These are phyloP conservation scores for Epichloe bromicola DNA, from an alignment of 2,329 filamentous ascomycete genomes.

Conservation along the genomic window DNA sequence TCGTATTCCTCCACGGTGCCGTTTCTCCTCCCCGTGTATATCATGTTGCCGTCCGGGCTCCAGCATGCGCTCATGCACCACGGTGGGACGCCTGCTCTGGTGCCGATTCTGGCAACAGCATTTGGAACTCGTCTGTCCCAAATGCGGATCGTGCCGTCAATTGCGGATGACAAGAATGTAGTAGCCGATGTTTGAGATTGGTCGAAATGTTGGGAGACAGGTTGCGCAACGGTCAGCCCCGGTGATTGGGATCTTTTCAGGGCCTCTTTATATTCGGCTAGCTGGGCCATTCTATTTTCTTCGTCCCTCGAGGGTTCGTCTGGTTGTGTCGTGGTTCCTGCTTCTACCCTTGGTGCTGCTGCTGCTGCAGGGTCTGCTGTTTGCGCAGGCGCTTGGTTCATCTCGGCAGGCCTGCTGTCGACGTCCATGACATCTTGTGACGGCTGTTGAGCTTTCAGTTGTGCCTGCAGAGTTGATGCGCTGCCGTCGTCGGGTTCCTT, in stretches of 20 bases:
- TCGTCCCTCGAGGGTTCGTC: neutral
- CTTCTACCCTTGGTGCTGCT: neutral
- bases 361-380: neutral
- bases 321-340: neutral
- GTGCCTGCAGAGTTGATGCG: neutral
- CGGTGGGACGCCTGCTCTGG: constrained; percentile 64
- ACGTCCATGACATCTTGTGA: constrained; percentile 8
- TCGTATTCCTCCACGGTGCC: constrained; percentile 90
- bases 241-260: constrained; percentile 13
- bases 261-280: constrained; percentile 4
- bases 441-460: neutral
- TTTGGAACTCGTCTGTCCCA: constrained; percentile 75
- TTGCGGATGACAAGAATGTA: constrained; percentile 78
- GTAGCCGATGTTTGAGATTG: constrained; percentile 52
- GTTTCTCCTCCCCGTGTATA: constrained; percentile 85
- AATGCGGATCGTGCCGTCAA: constrained; percentile 78
- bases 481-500: neutral
- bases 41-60: constrained; percentile 88
- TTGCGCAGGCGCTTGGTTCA: neutral
- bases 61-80: constrained; percentile 98
- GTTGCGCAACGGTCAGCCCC: constrained; percentile 21
- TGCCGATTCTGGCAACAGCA: constrained; percentile 67
- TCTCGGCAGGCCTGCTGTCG: constrained; percentile 1
- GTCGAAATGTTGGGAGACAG: constrained; percentile 32
- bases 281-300: neutral